Evolutionary conservation across 2,329 filamentous ascomycete species (phyloP), one percentile per base, ranked within the genome.

Genomic region (Thelonectria discophora): DNA sequence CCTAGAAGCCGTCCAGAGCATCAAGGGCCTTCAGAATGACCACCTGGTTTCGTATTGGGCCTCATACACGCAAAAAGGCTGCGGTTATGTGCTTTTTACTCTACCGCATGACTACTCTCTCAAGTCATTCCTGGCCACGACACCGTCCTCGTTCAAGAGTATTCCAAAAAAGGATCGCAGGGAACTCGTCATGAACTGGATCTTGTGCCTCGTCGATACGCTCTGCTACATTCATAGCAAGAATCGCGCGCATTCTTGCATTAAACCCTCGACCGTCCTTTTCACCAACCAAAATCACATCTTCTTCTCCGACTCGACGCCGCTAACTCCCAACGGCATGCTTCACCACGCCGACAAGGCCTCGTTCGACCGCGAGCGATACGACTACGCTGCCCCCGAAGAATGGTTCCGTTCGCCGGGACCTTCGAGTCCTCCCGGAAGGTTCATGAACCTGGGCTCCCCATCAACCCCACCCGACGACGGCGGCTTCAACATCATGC

Each of bases 331-430:
- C 30, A 78, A 81, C 72, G 78, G 68, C 69, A 76, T 73, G 64
- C 80, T 69, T 63, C 79, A 69, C 77, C 73, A 73, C 9, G 73
- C 77, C n/a, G 81, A 82, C 60, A 79, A 78, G 65, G 79, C 77
- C 2, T 80, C 77, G 3, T 87, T 89, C 64, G 88, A 90, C 66
- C 87, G 88, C 63, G 90, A 92, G 72, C 80, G 81, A 9, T 92
- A 92, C 75, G 87, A 91, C 69, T 93, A 93, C 70, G 86, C 86
- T 1, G 88, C 90, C 0, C 90, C 91, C 1, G 91, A 94, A 70
- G 82, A 86, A 57, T 85, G 85, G 80, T 80, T 78, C 71, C 81
- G 77, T 40, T 79, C 79, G 20, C 67, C 67, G 20, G 74, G 73
- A 62, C 76, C 77, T 20, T 71, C 70, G 42, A 75, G 72, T 37